phyloP scores from a whole-genome alignment of 2,329 filamentous ascomycete species.

The Thielaviopsis punctulata region DNA sequence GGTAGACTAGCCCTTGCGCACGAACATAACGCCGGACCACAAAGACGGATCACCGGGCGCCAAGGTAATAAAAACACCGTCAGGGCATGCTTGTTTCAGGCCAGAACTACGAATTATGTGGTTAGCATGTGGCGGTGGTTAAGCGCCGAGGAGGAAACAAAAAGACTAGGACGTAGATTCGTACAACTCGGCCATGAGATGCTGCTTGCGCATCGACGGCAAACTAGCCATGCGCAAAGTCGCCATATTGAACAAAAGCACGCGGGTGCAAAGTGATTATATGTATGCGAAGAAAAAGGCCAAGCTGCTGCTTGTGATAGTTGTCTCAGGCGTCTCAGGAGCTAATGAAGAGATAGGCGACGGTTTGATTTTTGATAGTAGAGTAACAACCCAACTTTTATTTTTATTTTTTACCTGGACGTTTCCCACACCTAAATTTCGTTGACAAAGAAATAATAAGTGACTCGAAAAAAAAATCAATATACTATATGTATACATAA shows the following conservation, averaged over 20 bases:
- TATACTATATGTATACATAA: too few relatives aligned
- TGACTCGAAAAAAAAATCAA: too few relatives aligned
- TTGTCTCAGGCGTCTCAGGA: not conserved
- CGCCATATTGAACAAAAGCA: constrained; percentile 21
- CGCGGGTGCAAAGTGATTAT: not conserved
- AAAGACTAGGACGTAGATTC: constrained; percentile 17
- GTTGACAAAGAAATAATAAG: too few relatives aligned
- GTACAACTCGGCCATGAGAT: constrained; percentile 69
- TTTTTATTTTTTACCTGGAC: too few relatives aligned
- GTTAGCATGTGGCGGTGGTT: not conserved
- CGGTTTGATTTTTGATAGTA: too few relatives aligned
- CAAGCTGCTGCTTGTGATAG: too few relatives aligned
- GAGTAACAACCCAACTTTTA: too few relatives aligned
- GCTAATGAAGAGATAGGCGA: too few relatives aligned
- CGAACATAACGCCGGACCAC: constrained; percentile 86
- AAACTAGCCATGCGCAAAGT: constrained; percentile 27
- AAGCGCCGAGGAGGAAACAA: too few relatives aligned
- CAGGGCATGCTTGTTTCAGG: constrained; percentile 65
- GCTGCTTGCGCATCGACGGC: constrained; percentile 50
- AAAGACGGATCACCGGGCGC: constrained; percentile 63
- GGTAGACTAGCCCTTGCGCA: constrained; percentile 50
- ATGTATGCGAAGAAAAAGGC: not conserved
- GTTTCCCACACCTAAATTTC: too few relatives aligned
- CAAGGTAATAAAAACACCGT: constrained; percentile 73
- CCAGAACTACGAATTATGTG: constrained; percentile 41